Conservation (phyloP, 129 eudicot genomes). For the Pseudognaphalium luteoalbum region DNA sequence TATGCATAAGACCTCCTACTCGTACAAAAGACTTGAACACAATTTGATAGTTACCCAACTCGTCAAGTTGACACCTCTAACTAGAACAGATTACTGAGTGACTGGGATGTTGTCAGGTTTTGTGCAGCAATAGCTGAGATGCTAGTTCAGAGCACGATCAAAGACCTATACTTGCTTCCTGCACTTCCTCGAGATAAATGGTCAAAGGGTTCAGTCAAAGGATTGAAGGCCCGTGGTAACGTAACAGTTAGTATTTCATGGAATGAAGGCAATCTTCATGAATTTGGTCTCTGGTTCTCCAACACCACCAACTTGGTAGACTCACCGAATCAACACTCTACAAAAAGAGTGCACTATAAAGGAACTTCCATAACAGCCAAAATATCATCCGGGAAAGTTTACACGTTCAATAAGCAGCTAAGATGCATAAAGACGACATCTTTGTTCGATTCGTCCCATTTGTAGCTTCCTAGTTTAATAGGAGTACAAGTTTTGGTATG, state of each 20-base stretch:
- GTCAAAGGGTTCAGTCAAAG: constrained; percentile 78
- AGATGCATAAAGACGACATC: constrained; percentile 48
- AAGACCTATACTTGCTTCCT: constrained; percentile 79
- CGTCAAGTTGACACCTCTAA: background rate
- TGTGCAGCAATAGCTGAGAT: constrained; percentile 88
- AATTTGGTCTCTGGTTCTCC: constrained; percentile 67
- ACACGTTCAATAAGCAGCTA: constrained; percentile 62
- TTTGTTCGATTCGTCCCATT: constrained; percentile 18
- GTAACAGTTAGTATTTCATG: constrained; percentile 69
- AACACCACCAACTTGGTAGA: constrained; percentile 14
- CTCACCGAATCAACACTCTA: constrained; percentile 27
- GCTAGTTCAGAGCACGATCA: constrained; percentile 81
- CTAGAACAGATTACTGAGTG: no score
- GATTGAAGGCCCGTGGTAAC: constrained; percentile 84
- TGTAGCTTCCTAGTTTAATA: constrained; percentile 19
- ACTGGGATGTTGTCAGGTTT: constrained; percentile 41
- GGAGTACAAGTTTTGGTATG: constrained; percentile 11
- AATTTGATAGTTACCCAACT: background rate
- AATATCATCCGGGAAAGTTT: constrained; percentile 50
- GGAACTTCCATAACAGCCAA: constrained; percentile 46
- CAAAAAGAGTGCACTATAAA: constrained; percentile 56
- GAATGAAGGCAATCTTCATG: constrained; percentile 73
- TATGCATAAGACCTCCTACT: background rate
- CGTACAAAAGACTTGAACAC: background rate
- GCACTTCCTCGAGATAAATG: constrained; percentile 88